Conservation (phyloP, 176 grass and related monocot species). For the Carex scoparia region DNA sequence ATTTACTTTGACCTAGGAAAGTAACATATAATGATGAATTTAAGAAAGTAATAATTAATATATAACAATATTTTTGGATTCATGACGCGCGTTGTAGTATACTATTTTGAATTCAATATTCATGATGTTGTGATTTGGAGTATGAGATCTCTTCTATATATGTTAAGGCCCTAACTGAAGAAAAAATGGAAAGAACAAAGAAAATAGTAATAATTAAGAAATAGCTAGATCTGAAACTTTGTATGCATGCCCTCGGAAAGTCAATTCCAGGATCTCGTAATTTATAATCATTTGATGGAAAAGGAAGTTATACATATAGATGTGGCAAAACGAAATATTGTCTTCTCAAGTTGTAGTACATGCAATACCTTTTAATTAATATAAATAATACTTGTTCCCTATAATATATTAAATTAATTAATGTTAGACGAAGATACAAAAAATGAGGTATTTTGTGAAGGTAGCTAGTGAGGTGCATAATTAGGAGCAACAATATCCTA, state of each 20-base stretch:
- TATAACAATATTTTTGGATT: background rate
- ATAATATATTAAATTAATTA: background rate
- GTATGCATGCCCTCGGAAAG: too few species aligned
- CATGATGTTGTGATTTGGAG: background rate
- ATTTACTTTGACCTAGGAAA: background rate
- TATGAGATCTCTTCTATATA: background rate
- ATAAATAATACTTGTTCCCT: too few species aligned
- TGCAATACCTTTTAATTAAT: background rate
- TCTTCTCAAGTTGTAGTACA: background rate
- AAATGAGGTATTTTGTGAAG: background rate
- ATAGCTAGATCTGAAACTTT: background rate
- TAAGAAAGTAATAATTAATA: background rate
- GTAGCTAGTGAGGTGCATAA: background rate
- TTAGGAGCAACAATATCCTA: background rate
- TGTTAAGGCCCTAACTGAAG: background rate
- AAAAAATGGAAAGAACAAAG: background rate
- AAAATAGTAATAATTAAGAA: background rate
- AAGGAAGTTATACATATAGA: background rate
- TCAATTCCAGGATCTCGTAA: background rate
- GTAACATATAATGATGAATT: background rate
- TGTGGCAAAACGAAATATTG: background rate
- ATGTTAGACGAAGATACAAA: background rate
- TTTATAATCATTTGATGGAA: constrained; percentile 3
- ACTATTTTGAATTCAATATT: too few species aligned
- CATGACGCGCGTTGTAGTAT: background rate